A percentile compares a stretch with the other conserved stretches of the same genome.
Evolutionary conservation across 164 flowering plant genomes (phyloP).

Genomic region (Nelumbo lutea): DNA sequence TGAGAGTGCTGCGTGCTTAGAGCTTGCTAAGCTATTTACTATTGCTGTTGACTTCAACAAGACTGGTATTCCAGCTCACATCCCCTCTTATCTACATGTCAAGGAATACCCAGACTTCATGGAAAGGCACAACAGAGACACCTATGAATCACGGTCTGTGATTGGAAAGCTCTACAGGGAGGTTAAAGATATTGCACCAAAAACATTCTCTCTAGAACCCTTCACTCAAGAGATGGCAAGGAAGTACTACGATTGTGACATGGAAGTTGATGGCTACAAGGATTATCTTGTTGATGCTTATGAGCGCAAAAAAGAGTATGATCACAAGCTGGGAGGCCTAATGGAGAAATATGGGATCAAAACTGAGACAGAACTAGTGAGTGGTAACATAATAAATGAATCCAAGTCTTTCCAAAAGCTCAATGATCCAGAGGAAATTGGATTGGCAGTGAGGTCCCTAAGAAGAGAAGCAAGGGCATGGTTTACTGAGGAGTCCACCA

Average conservation of each 20-base stretch:
- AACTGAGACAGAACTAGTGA: constrained; percentile 73
- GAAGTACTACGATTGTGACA: constrained; percentile 54
- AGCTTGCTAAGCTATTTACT: constrained; percentile 60
- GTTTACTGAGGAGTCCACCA: constrained; percentile 36
- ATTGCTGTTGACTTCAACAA: constrained; percentile 84
- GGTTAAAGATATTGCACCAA: constrained; percentile 46
- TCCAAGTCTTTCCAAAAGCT: constrained; percentile 45
- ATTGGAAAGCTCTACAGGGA: constrained; percentile 47
- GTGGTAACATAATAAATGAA: constrained; percentile 58
- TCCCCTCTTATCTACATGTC: constrained; percentile 49
- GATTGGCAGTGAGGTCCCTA: constrained; percentile 53
- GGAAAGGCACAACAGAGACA: constrained; percentile 69
- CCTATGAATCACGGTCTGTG: constrained; percentile 44
- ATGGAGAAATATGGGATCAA: constrained; percentile 77
- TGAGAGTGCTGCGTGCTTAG: constrained; percentile 39
- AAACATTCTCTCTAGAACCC: constrained; percentile 16
- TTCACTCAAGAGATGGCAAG: constrained; percentile 60
- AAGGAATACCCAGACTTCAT: constrained; percentile 84
- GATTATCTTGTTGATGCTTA: constrained; percentile 59
- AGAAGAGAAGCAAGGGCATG: constrained; percentile 67
- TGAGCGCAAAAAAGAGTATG: constrained; percentile 55
- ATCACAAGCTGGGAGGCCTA: constrained; percentile 60
- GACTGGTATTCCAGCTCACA: constrained; percentile 82
- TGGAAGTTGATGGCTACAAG: constrained; percentile 74
- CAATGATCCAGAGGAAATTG: constrained; percentile 57